Conservation (phyloP, 768 basidiomycete genomes). For the Butyriboletus loyo region DNA sequence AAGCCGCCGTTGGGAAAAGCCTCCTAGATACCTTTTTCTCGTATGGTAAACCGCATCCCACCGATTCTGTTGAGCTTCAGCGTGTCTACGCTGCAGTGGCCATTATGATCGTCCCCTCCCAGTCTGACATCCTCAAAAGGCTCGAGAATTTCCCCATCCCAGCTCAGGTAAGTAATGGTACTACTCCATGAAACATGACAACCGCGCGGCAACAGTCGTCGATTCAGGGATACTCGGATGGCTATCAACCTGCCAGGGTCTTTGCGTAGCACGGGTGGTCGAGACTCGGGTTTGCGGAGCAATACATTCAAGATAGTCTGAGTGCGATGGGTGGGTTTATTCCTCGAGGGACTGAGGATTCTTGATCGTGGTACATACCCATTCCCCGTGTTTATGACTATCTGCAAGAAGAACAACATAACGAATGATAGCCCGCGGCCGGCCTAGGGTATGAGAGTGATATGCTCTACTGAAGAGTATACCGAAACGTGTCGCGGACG, state of each 20-base stretch:
- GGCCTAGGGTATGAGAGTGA: too few species aligned
- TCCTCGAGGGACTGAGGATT: conserved; percentile 4
- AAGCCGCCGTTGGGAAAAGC: conserved; percentile 49
- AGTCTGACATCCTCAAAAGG: conserved; percentile 10
- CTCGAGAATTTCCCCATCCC: not conserved
- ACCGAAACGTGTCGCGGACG: too few species aligned
- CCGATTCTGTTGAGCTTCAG: conserved; percentile 22
- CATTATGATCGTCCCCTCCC: conserved; percentile 12
- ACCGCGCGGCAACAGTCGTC: conserved; percentile 9
- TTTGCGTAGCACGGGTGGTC: conserved; percentile 51
- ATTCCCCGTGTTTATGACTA: not conserved
- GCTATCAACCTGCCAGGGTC: conserved; percentile 50
- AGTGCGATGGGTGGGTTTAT: conserved; percentile 14
- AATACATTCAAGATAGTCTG: conserved; percentile 53
- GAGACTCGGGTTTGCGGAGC: conserved; percentile 57
- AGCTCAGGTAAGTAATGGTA: not conserved
- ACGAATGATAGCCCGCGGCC: too few species aligned
- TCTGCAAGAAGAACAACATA: too few species aligned
- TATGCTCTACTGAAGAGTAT: too few species aligned
- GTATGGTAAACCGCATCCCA: conserved; percentile 35
- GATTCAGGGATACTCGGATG: conserved; percentile 55
- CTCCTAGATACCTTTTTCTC: conserved; percentile 60
- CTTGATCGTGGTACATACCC: too few species aligned
- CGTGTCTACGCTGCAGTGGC: conserved; percentile 14
- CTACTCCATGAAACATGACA: conserved; percentile 5